These are phyloP conservation scores for Botrytis tulipae DNA, from an alignment of 2,329 filamentous ascomycete genomes.

Conservation along the genomic window DNA sequence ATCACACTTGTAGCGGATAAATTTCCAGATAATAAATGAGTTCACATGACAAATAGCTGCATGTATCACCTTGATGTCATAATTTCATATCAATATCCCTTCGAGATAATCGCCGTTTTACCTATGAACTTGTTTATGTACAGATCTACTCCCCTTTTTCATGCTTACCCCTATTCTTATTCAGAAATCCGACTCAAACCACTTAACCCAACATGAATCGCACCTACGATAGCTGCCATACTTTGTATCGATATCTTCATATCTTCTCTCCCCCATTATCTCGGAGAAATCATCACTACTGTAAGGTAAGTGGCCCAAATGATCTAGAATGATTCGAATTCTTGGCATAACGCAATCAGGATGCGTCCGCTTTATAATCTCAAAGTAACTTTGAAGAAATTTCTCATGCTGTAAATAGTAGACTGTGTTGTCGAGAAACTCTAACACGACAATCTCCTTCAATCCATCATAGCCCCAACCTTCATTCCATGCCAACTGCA, in stretches of 20 bases:
- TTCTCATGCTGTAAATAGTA: not conserved
- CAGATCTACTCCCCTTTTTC: not conserved
- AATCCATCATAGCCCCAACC: not conserved
- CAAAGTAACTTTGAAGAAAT: not conserved
- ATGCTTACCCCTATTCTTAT: not conserved
- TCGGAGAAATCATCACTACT: fast-evolving
- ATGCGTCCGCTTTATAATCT: not conserved
- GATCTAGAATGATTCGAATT: not conserved
- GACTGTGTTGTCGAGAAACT: not conserved
- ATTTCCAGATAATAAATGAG: not conserved
- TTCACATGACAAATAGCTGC: not conserved
- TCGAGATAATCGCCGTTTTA: not conserved
- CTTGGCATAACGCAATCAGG: not conserved
- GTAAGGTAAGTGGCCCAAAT: not conserved
- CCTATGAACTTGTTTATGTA: not conserved
- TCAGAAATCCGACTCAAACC: not conserved
- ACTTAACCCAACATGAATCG: not conserved
- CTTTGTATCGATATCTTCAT: not conserved
- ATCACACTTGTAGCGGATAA: not conserved
- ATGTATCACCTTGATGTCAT: not conserved
- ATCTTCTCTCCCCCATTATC: not conserved
- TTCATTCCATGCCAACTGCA: not conserved
- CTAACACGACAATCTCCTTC: not conserved
- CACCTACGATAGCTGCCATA: fast-evolving
- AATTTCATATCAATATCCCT: not conserved